These are phyloP conservation scores for Colletotrichum sp. DNA, from an alignment of 2,329 filamentous ascomycete species.

Conservation along the genomic window DNA sequence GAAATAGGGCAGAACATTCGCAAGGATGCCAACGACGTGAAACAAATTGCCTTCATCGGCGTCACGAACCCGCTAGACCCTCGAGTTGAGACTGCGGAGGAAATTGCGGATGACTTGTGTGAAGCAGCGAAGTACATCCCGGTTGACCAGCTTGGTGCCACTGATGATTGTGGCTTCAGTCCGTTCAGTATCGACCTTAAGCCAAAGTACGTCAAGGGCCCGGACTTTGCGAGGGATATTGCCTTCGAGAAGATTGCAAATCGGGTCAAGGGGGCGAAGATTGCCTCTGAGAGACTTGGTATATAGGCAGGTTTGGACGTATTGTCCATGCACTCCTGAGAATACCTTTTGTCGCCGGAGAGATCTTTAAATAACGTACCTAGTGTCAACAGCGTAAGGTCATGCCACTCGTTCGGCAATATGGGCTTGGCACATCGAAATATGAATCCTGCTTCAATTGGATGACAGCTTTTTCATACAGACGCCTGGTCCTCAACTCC, in stretches of 20 bases:
- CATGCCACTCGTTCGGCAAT: too few species aligned
- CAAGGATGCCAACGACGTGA: not conserved
- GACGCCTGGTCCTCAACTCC: too few species aligned
- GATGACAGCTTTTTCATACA: too few species aligned
- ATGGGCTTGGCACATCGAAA: too few species aligned
- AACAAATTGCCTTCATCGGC: not conserved
- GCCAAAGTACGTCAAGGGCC: not conserved
- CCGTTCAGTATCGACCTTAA: not conserved
- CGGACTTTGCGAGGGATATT: not conserved
- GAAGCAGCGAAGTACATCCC: not conserved
- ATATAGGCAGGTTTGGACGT: not conserved
- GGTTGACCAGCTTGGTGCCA: not conserved
- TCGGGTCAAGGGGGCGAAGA: not conserved
- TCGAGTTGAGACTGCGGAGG: not conserved
- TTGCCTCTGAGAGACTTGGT: not conserved
- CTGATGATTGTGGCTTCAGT: not conserved
- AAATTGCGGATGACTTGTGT: not conserved
- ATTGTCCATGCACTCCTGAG: too few species aligned
- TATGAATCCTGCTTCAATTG: too few species aligned
- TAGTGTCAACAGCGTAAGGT: too few species aligned
- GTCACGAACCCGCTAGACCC: not conserved
- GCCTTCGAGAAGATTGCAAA: not conserved
- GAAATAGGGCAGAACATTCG: not conserved
- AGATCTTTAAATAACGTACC: too few species aligned
- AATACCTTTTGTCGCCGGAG: too few species aligned